Evolutionary conservation across 179 eudicot genomes (phyloP), one percentile per base, ranked within the genome.

Genomic region (Corrigiola litoralis): DNA sequence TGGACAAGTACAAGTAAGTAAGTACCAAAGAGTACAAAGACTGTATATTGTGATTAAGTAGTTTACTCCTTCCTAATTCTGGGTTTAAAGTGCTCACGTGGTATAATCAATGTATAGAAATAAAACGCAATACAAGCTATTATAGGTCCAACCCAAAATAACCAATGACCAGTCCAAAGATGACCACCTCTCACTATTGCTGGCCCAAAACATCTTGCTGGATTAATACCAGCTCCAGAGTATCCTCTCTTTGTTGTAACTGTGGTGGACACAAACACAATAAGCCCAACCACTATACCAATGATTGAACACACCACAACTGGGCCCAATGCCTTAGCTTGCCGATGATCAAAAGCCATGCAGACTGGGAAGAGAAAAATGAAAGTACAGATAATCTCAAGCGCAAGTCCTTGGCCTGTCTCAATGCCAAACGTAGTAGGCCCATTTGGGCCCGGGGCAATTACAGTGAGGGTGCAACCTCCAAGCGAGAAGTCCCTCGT

Each of bases 201-300:
- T 5, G 79, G 79, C 63, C 79, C 79, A 51, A 75, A 36, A 70
- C 75, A 75, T 40, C 75, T 65, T 18, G 79, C 75, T 18, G 79
- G 75, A 31, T 75, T 75, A 36, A 70, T 75, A 16, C 73, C 56
- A 34, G 74, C 78, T 4, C 78, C 75, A 4, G 71, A 58, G 25
- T 75, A 69, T 1, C 79, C 79, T 47, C 60, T 69, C 53, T 46
- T 29, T 0, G 71, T 59, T 0, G 79, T 75, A 11, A 70, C 58
- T 0, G 79, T 70, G 2, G 71, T 70, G 10, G 79, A 70, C 28
- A 70, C 37, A 14, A 58, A 75, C 56, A 70, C 69, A 48, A 67
- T 51, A 20, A 74, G 44, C 67, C 78, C 74, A 44, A 75, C 67
- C 12, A 75, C 74, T 0, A 64, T 36, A 27, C 78, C 78, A 3